A percentile compares a stretch with the other conserved stretches of the same genome.
Conservation (phyloP, 805 yeast species). For the Kodamaea fukazawae region DNA sequence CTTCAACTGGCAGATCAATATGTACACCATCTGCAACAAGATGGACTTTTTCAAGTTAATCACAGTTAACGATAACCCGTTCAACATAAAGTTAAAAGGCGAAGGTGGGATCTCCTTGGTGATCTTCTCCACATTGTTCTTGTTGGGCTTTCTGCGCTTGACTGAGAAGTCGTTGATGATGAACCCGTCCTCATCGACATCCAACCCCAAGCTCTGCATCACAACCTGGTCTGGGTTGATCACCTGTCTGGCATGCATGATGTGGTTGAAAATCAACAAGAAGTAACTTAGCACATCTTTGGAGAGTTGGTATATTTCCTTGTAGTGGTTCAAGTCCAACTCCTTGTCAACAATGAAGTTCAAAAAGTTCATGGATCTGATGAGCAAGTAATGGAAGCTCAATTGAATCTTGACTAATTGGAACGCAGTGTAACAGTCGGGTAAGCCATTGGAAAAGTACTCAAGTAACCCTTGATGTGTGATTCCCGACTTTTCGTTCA, state of each 20-base stretch:
- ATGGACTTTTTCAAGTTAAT: conserved; percentile 43
- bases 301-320: conserved; percentile 35
- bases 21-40: conserved; percentile 41
- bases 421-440: conserved; percentile 37
- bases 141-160: conserved; percentile 27
- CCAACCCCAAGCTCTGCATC: conserved; percentile 38
- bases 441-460: conserved; percentile 31
- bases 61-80: conserved; percentile 42
- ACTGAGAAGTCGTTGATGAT: conserved; percentile 44
- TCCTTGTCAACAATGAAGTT: conserved; percentile 44
- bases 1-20: conserved; percentile 39
- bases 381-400: conserved; percentile 42
- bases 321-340: conserved; percentile 32
- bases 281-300: conserved; percentile 39
- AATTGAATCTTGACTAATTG: conserved; percentile 43
- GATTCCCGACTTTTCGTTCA: conserved; percentile 16
- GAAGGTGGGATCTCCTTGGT: conserved; percentile 33
- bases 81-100: conserved; percentile 40
- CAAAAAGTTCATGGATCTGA: conserved; percentile 41
- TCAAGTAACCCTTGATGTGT: conserved; percentile 18
- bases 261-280: conserved; percentile 34
- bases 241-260: conserved; percentile 10
- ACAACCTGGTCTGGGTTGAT: conserved; percentile 15
- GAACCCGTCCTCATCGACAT: conserved; percentile 45
- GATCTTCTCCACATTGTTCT: conserved; percentile 12